Base-by-base conservation (phyloP, 768 basidiomycete genomes). In the Xerocomellus intermedius region DNA sequence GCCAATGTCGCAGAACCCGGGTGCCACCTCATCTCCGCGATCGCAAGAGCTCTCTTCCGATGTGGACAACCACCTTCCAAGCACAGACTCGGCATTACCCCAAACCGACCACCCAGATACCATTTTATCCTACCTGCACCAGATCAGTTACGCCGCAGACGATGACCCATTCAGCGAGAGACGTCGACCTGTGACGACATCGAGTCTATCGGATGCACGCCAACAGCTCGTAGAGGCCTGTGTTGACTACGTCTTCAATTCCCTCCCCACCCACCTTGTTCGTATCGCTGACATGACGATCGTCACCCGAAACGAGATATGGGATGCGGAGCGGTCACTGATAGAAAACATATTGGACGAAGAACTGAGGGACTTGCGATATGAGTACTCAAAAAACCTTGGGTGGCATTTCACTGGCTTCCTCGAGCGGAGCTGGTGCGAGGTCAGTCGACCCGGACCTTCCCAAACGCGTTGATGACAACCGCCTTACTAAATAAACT, bases 151-250 rank as follows among this genome's bases (percentile, higher is more conserved):
- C 30, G 41, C 44, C 9, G 39, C 33, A 28, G 48, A 50, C 13
- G 57, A 58, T 26, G 55, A 58, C n/a, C 57, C 55, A 10, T 58
- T 58, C 28, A 35, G 43, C 33, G 48, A n/a, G 13, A 43, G 24
- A 42, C 55, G 44, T 1, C 56, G 33, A n/a, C 46, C 44, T 5
- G 6, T 52, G 13, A 35, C 4, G 32, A 53, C 56, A 17, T 24
- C 46, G 8, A 53, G 45, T 24, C 28, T 44, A 10, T 44, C 57
- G 14, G 46, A 48, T 1, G 46, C 50, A 24, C 58, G 56, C 22
- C 50, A 53, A 33, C 37, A 56, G 8, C 55, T 56, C 54, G 14
- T 37, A 13, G 55, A 42, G 2, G 32, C 38, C 8, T 55, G 55
- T 17, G 19, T 55, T 32, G 32, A 55, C 24, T 30, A 55, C 33